Conservation (phyloP, 1,139 yeast species). For the Trichomonascaceae sp. region DNA sequence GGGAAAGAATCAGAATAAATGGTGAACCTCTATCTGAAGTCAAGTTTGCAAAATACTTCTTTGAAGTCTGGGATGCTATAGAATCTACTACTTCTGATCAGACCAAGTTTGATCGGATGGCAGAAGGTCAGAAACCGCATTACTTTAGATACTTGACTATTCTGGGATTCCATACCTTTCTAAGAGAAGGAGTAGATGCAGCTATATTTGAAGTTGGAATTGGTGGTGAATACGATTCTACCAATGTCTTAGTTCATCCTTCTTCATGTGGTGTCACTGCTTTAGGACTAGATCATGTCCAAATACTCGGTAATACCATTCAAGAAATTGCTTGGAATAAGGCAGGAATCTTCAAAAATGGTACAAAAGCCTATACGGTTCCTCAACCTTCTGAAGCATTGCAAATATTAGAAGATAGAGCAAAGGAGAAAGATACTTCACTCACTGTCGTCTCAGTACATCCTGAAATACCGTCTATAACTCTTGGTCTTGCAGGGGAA, state of each 20-base stretch:
- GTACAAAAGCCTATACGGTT: slow-evolving; percentile 62
- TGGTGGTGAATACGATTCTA: slow-evolving; percentile 95
- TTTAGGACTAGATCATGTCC: slow-evolving; percentile 88
- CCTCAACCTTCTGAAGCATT: slow-evolving; percentile 50
- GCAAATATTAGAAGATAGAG: slow-evolving; percentile 50
- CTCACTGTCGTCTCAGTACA: slow-evolving; percentile 48
- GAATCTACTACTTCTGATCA: slow-evolving; percentile 53
- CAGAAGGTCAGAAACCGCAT: slow-evolving; percentile 72
- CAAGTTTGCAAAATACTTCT: slow-evolving; percentile 79
- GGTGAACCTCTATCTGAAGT: slow-evolving; percentile 80
- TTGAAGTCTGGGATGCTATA: slow-evolving; percentile 86
- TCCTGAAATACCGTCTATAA: slow-evolving; percentile 34
- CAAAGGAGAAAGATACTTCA: slow-evolving; percentile 53
- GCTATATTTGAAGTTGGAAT: slow-evolving; percentile 98
- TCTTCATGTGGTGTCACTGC: slow-evolving; percentile 82
- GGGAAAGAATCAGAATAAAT: slow-evolving; percentile 85
- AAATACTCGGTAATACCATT: slow-evolving; percentile 81
- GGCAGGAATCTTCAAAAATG: slow-evolving; percentile 80
- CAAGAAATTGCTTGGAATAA: slow-evolving; percentile 95
- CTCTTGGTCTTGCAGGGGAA: slow-evolving; percentile 78
- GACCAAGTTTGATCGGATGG: slow-evolving; percentile 64
- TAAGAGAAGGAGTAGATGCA: slow-evolving; percentile 81
- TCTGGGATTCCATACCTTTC: slow-evolving; percentile 82
- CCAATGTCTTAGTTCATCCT: slow-evolving; percentile 77
- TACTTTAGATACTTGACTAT: slow-evolving; percentile 88